phyloP scores from a whole-genome alignment of 495 filamentous ascomycete genomes.

The Cladorrhinum samala region DNA sequence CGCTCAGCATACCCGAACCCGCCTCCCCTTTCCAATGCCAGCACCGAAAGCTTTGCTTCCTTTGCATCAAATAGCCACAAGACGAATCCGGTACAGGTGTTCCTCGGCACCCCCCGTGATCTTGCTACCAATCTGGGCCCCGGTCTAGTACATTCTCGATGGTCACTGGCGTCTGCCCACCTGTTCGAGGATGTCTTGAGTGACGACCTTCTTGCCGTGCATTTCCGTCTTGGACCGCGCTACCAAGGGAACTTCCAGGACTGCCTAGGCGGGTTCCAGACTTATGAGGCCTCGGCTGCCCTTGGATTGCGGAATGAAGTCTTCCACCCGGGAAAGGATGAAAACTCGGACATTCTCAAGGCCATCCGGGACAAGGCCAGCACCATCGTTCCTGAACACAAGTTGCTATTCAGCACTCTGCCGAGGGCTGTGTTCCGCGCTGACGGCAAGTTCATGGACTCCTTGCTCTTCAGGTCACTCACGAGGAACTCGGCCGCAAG shows the following conservation, averaged over 20 bases:
- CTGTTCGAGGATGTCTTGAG: constrained; percentile 82
- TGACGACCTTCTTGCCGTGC: constrained; percentile 86
- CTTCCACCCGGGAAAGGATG: constrained; percentile 84
- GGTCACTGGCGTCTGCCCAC: constrained; percentile 85
- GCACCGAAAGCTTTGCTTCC: constrained; percentile 55
- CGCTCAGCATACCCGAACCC: constrained; percentile 77
- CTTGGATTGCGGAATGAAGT: constrained; percentile 87
- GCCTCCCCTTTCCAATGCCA: constrained; percentile 55
- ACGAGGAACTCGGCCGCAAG: constrained; percentile 68
- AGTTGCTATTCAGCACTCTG: constrained; percentile 79
- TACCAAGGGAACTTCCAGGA: constrained; percentile 97
- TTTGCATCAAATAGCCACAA: constrained; percentile 50
- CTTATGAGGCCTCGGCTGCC: constrained; percentile 89
- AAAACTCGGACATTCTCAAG: constrained; percentile 82
- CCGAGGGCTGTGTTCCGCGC: constrained; percentile 72
- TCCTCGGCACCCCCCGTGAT: constrained; percentile 88
- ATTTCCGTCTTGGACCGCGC: constrained; percentile 79
- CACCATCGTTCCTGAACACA: constrained; percentile 68
- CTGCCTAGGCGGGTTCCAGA: constrained; percentile 91
- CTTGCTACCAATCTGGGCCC: constrained; percentile 74
- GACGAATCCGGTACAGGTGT: constrained; percentile 73
- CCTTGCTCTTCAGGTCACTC: constrained; percentile 66
- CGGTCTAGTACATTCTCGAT: constrained; percentile 67
- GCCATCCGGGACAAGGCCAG: constrained; percentile 82
- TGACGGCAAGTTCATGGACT: constrained; percentile 66